Base-by-base conservation (phyloP, 2,329 filamentous ascomycete genomes). In the Myotisia sp. region DNA sequence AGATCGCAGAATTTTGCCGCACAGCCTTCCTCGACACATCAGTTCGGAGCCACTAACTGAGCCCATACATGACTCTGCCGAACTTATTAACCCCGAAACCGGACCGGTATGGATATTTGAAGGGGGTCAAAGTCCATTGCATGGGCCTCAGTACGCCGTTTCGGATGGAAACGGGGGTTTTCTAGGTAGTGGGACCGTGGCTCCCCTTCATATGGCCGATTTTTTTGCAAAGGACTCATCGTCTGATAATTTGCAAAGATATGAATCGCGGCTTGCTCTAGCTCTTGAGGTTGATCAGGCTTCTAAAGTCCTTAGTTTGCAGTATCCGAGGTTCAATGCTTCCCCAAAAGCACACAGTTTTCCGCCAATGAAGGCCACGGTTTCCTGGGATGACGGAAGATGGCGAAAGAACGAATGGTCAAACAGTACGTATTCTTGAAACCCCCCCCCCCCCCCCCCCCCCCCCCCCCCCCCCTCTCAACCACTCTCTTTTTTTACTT, bases 281-380 rank as follows among this genome's bases (percentile, higher is more conserved):
- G 90, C 90, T 2, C 65, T 95, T 33, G 71, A 81, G n/a, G 68
- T 95, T 40, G 76, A 92, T 50, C 74, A 73, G 29, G 64, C 71
- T 19, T 65, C 69, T 17, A 72, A 73, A 41, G 62, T 92, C 9
- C 63, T 93, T 19, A 67, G 68, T 26, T 75, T 73, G 20, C 34
- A 17, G 6, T 8, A 28, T 13, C 50, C 34, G 41, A 42, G 20
- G 42, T 49, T 20, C 39, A 36, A 13, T 45, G 41, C 14, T 47
- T 47, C 20, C 47, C 41, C 41, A 47, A 48, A 21, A 42, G 45
- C 4, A 50, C 44, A 12, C 40, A 45, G 46, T 22, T 47, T 47
- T 14, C 53, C 54, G 3, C 49, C 56, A 35, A 46, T 46, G n/a
- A 62, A 58, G 59, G 56, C 52, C 38, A 49, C 60, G 22, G 53